Base-by-base conservation (phyloP, 805 yeast species). In the Candida sphagnicola region DNA sequence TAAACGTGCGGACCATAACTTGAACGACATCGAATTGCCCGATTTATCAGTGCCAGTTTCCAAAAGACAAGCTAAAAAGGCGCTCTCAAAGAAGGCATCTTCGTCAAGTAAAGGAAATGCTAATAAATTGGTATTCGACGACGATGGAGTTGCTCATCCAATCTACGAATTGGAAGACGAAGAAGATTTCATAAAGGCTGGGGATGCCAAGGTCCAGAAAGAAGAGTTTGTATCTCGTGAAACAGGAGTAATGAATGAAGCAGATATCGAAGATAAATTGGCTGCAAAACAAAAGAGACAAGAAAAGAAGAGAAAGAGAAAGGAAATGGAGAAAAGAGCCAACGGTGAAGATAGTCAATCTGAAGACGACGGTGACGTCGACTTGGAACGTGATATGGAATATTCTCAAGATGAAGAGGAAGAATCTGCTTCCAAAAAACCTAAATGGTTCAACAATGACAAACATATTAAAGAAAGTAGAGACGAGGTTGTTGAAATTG, bases 121-220 rank as follows among this genome's bases (percentile, higher is more conserved):
- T 13, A 78, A 84, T 15, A 93, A 89, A 57, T 59, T 91, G 49
- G 72, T 77, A 39, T 93, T 91, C 55, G 99, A 93, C 56, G 99
- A 93, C 45, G 97, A 91, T 2, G 99, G 99, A 18, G 73, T 71
- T 4, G 83, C 98, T 0, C 98, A 91, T 61, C 85, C 95, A 8
- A 70, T 91, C 4, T 93, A 93, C 55, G 98, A 91, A 62, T 71
- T 93, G 43, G 89, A 87, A 56, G 86, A 84, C 49, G 97, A 88
- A 61, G 93, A 81, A 29, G 95, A 85, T 42, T 93, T 93, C 75
- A 74, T 61, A 45, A 78, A 75, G 45, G 90, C 86, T 30, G 80
- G 80, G 21, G 85, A 78, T 50, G 89, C 90, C 2, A 67, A 66
- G 37, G 62, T 57, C 8, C 95, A 87, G 63, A 84, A 85, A 62